Evolutionary conservation across 2,329 filamentous ascomycete genomes (phyloP).

Genomic region (Ophiocordyceps camponoti-leonardi): DNA sequence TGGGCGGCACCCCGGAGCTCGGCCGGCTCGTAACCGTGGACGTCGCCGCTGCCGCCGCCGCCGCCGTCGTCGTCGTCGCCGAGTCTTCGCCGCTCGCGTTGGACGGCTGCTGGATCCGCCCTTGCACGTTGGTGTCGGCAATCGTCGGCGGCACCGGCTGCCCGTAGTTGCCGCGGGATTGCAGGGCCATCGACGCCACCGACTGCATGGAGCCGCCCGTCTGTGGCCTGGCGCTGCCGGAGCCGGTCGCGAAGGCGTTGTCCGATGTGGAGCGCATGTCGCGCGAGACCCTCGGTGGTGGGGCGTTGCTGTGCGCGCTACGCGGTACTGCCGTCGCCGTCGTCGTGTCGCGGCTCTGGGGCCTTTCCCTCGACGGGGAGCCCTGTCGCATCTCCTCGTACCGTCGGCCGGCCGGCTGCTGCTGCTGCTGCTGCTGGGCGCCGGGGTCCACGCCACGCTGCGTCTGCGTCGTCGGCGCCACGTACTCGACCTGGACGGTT

Average conservation of each 20-base stretch:
- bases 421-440: too few species aligned
- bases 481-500: slow-evolving; percentile 96
- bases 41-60: too few species aligned
- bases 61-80: neutral
- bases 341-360: slow-evolving; percentile 40
- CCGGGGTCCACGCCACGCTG: slow-evolving; percentile 39
- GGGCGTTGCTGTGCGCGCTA: slow-evolving; percentile 22
- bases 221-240: slow-evolving; percentile 41
- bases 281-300: slow-evolving; percentile 10
- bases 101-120: slow-evolving; percentile 66
- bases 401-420: slow-evolving; percentile 20
- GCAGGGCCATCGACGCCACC: slow-evolving; percentile 44
- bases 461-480: slow-evolving; percentile 76
- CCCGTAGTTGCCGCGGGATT: slow-evolving; percentile 54
- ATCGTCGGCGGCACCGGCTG: slow-evolving; percentile 77
- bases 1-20: slow-evolving; percentile 40
- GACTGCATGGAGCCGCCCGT: slow-evolving; percentile 72
- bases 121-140: slow-evolving; percentile 76
- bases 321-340: slow-evolving; percentile 25
- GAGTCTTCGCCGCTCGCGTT: slow-evolving; percentile 28
- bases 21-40: too few species aligned
- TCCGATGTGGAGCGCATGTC: slow-evolving; percentile 20
- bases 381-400: slow-evolving; percentile 18
- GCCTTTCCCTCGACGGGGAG: slow-evolving; percentile 32
- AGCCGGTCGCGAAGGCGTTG: slow-evolving; percentile 25